Evolutionary conservation across 495 filamentous ascomycete genomes (phyloP), one percentile per base, ranked within the genome.

Genomic region (Melanomma pulvis-pyrius): DNA sequence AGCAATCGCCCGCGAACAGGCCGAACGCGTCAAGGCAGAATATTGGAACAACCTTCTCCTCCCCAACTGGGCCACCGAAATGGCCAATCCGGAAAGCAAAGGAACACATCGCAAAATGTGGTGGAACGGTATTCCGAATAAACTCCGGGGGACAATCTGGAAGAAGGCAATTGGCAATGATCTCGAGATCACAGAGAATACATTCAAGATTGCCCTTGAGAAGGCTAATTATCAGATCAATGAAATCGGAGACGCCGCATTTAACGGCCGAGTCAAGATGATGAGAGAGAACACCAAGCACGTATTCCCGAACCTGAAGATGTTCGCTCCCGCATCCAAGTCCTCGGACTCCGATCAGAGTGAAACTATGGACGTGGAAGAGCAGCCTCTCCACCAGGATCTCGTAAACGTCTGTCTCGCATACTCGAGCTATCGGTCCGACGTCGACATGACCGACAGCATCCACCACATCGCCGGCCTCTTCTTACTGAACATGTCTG

Each of bases 401-500:
- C 80, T 98, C 13, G 76, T 90, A 25, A 89, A 98, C 76, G 87
- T 98, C 2, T 80, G 97, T 53, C 84, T 88, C 65, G 94, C 94
- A 6, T 97, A 97, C 74, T 85, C 87, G 46, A 92, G 96, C 90
- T 98, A 98, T 77, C 86, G 94, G 63, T 88, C 87, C 65, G 94
- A 98, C 75, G 91, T 98, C 65, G 93, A 93, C 66, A 97, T 96
- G 68, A 84, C 93, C 56, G 84, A 86, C 59, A 92, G 93, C 61
- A 91, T 91, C 67, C 92, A 96, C 76, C 88, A 88, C 11, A 90
- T 97, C 66, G 92, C 93, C 1, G 93, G 88, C 3, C 82, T 96
- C n/a, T 82, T 96, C 17, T 86, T 96, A 32, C 84, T 97, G 26
- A 91, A 94, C 74, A 87, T 97, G 54, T 83, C 88, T 0, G 81